Base-by-base conservation (phyloP, 2,329 filamentous ascomycete genomes). In the Sordariomycetes sp. region DNA sequence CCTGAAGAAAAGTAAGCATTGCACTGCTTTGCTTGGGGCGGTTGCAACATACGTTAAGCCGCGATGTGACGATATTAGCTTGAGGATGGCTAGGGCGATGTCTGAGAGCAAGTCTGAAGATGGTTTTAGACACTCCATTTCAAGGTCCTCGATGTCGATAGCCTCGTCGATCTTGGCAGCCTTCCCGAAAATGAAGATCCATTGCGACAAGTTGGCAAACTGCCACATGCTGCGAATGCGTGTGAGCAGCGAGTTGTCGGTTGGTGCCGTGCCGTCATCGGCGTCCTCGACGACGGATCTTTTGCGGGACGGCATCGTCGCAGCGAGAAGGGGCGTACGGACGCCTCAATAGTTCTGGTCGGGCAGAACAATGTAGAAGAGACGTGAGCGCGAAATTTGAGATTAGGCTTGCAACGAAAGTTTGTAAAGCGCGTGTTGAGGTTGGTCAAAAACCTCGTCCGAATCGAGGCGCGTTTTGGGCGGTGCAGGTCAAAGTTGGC, bases 141-240 rank as follows among this genome's bases (percentile, higher is more conserved):
- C 92, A 25, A 96, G 68, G 42, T 90, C 83, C 92, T 96, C 88
- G 43, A 95, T 83, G 51, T 90, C 86, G 42, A 95, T 71, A 51
- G 82, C 79, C 42, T 93, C 83, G 47, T 92, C 82, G 44, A 96
- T 84, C 63, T 94, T 95, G 55, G 94, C 79, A 28, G 79, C 79
- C 49, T 82, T 79, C 41, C 90, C 88, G 57, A 98, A 98, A 26
- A 90, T 75, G 55, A 81, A 84, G 40, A 96, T 85, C 72, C 87
- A 98, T 61, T 98, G 90, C 62, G 82, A 87, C 7, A 96, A 65
- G 50, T 87, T 90, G 40, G 90, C 86, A 59, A 96, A 95, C 58
- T 95, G 84, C 88, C 90, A 96, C 71, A 85, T 87, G 54, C 85
- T 92, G 42, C 90, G 78, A 45, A 96, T 72, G 44, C 70, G 78